Base-by-base conservation (phyloP, 2,329 filamentous ascomycete species). In the Claviceps fusiformis region DNA sequence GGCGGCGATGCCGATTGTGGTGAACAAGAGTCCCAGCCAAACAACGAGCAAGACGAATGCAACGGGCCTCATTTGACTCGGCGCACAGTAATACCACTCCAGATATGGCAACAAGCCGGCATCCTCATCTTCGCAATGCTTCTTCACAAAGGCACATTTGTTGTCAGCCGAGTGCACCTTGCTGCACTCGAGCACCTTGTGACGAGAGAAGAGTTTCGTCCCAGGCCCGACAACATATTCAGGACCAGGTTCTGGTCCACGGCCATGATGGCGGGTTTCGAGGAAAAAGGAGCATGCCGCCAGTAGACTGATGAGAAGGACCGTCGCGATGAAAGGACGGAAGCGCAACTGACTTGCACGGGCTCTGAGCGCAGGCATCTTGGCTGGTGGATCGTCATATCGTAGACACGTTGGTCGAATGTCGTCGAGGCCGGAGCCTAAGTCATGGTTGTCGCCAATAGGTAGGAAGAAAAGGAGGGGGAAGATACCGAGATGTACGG, bases 1-100 rank as follows among this genome's bases (percentile, higher is more conserved):
- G 27, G 93, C 93, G 15, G 93, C 93, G 60, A 98, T 96, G 57
- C 93, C 93, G 60, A 98, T 96, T 15, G 93, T 97, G 62, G 87
- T 92, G 71, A 98, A 98, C 8, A 98, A 81, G 54, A 97, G 74
- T 43, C 82, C 87, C 7, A 96, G 80, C 93, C 93, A 98, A 57
- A 84, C 63, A 17, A 89, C 79, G 49, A 98, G 75, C 46, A 95
- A 73, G 27, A 75, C 67, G 64, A 98, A 95, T n/a, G 87, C 89
- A 49, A 95, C 60, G 0, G 87, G 83, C 65, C 89, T 85, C 15
- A 76, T 82, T 54, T 81, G 70, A 54, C 76, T 75, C 39, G 95
- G 75, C 47, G 75, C 73, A 76, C 93, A 98, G 71, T 95, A 98
- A 75, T 95, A 98, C 54, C 97, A 76, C 24, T 83, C 79, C 50